A percentile compares a stretch with the other conserved stretches of the same genome.
These are phyloP conservation scores for Clavispora vitiphila DNA, from an alignment of 805 yeast species.

Conservation along the genomic window DNA sequence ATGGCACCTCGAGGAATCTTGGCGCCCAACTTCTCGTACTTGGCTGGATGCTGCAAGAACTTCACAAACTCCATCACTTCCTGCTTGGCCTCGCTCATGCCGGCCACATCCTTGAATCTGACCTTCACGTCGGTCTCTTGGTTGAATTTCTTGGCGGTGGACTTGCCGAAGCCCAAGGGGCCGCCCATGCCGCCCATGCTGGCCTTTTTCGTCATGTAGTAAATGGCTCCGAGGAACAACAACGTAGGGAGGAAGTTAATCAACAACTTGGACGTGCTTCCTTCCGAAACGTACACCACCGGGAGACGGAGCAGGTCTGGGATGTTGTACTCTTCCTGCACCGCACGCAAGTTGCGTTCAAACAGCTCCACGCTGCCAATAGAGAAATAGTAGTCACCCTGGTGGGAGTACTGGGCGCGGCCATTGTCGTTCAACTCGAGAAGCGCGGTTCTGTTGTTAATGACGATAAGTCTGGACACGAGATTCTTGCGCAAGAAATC, in stretches of 20 bases:
- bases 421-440: conserved; percentile 63
- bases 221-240: conserved; percentile 81
- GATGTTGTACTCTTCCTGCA: conserved; percentile 65
- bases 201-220: conserved; percentile 71
- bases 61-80: conserved; percentile 95
- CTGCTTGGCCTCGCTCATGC: conserved; percentile 89
- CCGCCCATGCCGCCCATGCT: conserved; percentile 49
- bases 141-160: conserved; percentile 75
- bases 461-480: conserved; percentile 69
- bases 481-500: conserved; percentile 70
- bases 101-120: conserved; percentile 87
- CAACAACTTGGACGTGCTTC: conserved; percentile 56
- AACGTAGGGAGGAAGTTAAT: conserved; percentile 85
- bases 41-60: conserved; percentile 77
- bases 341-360: conserved; percentile 71
- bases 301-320: conserved; percentile 69
- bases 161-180: conserved; percentile 71
- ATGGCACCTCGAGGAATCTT: conserved; percentile 95
- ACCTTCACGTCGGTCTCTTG: conserved; percentile 79
- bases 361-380: conserved; percentile 89
- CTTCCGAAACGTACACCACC: conserved; percentile 70
- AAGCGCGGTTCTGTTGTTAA: conserved; percentile 71
- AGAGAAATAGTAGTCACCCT: conserved; percentile 47
- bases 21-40: conserved; percentile 86
- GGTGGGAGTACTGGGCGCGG: conserved; percentile 40